Evolutionary conservation across 2,329 filamentous ascomycete species (phyloP).

Genomic region (Tolypocladium inflatum): DNA sequence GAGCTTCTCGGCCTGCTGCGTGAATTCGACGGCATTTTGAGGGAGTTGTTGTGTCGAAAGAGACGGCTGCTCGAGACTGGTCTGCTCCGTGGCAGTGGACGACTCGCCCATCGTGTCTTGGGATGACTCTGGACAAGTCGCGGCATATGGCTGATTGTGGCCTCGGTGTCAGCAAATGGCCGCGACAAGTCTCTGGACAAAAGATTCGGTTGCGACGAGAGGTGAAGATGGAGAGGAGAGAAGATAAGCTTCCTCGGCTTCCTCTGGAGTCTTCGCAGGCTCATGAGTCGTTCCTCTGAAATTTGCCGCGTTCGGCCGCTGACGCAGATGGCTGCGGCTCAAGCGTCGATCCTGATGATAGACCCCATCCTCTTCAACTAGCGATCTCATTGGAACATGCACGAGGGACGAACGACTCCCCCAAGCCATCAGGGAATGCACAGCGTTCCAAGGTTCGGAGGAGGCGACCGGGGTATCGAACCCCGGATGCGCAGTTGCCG

Average conservation of each 20-base stretch:
- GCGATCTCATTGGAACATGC: neutral
- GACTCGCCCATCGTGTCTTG: neutral
- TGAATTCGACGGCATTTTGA: conserved; percentile 43
- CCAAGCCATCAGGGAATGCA: neutral
- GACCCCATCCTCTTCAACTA: neutral
- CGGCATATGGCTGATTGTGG: neutral
- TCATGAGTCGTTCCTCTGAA: neutral
- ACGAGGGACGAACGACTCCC: neutral
- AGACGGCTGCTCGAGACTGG: neutral
- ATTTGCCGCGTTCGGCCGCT: neutral
- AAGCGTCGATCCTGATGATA: neutral
- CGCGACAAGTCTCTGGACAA: neutral
- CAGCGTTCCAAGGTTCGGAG: neutral
- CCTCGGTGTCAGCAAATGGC: neutral
- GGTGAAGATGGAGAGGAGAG: neutral
- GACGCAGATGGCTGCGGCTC: neutral
- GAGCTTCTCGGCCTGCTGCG: conserved; percentile 51
- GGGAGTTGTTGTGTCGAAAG: conserved; percentile 9
- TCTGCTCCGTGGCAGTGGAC: neutral
- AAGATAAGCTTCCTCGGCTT: neutral
- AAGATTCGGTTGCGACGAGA: too few relatives aligned
- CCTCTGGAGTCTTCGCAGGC: neutral
- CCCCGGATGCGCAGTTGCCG: neutral
- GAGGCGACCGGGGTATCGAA: neutral
- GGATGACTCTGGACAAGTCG: neutral